Evolutionary conservation across 139 green algal species (phyloP), one percentile per base, ranked within the genome.

Genomic region (Chlorella sp.): DNA sequence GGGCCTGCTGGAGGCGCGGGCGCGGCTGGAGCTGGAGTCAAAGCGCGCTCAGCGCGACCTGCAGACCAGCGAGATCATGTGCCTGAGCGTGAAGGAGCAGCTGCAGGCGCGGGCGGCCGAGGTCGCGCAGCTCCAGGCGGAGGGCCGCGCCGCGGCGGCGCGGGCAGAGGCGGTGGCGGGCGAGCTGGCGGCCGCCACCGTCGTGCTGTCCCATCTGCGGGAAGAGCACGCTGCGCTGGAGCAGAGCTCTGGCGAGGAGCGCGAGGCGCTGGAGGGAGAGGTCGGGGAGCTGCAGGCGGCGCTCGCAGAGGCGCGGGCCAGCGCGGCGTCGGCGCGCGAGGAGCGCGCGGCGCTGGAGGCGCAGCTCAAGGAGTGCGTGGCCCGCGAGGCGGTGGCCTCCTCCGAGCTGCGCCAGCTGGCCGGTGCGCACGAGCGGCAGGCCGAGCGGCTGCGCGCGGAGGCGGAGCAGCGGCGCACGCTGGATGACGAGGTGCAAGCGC

Each of bases 71-170:
- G 81, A 82, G 29, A 80, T 77, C 51, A 71, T 85, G 43, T 38
- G 77, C 31, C 63, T 77, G 55, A 76, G 80, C 23, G 65, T 83
- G 14, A 69, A 77, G 55, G 46, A 77, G 59, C 80, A 83, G 70
- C 77, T 87, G 73, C 50, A 77, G 29, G 76, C n/a, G 38, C 77
- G 83, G 40, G 48, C 46, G 11, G 59, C 27, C 0, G 68, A 82
- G 46, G 60, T 82, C 48, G 43, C 40, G 51, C 58, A 73, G 48
- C 35, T 73, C n/a, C n/a, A n/a, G n/a, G n/a, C n/a, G n/a, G n/a
- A n/a, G n/a, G n/a, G n/a, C n/a, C n/a, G n/a, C n/a, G n/a, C n/a
- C n/a, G n/a, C n/a, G 46, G 5, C 35, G 5, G 36, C 36, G 3
- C 51, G 74, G 48, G 56, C 71, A 31, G 41, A 14, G 8, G 27